A percentile compares a stretch with the other conserved stretches of the same genome.
Conservation (phyloP, 805 yeast species). For the Ogataea nakhonphanomensis region DNA sequence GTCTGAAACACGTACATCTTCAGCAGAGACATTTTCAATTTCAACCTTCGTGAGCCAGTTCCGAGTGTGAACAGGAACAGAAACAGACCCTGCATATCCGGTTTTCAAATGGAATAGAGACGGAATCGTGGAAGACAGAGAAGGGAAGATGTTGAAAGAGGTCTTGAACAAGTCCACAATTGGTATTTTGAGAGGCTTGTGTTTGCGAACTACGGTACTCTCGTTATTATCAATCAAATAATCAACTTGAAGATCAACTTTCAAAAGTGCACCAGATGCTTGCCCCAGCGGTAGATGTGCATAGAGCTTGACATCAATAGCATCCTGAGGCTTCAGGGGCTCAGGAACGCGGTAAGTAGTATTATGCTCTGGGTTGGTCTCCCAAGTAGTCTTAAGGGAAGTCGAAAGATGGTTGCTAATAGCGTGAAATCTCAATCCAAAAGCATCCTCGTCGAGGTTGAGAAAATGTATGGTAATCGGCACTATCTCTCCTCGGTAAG, state of each 20-base stretch:
- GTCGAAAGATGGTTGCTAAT: conserved; percentile 12
- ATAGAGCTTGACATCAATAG: conserved; percentile 3
- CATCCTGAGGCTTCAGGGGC: conserved; percentile 8
- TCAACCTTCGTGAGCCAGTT: conserved; percentile 34
- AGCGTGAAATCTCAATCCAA: conserved; percentile 28
- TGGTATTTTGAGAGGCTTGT: conserved; percentile 22
- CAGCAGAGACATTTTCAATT: conserved; percentile 29
- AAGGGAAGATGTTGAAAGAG: conserved; percentile 32
- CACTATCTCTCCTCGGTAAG: conserved; percentile 33
- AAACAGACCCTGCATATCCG: conserved; percentile 11
- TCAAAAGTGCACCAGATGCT: conserved; percentile 13
- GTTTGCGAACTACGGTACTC: conserved; percentile 29
- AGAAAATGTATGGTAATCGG: conserved; percentile 23
- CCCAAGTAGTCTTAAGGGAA: conserved; percentile 20
- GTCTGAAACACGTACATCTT: conserved; percentile 35
- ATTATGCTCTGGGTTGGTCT: conserved; percentile 8
- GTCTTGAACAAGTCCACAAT: conserved; percentile 32
- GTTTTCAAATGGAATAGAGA: conserved; percentile 21
- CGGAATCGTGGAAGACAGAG: conserved; percentile 28
- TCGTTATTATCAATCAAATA: conserved; percentile 31
- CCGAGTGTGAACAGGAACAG: conserved; percentile 33
- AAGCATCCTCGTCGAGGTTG: conserved; percentile 33
- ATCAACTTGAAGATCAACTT: conserved; percentile 19
- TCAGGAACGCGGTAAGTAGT: conserved; percentile 9
- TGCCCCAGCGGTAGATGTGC: conserved; percentile 23